Evolutionary conservation across 2,329 filamentous ascomycete species (phyloP).

Genomic region (Penicillium hesseltinei): DNA sequence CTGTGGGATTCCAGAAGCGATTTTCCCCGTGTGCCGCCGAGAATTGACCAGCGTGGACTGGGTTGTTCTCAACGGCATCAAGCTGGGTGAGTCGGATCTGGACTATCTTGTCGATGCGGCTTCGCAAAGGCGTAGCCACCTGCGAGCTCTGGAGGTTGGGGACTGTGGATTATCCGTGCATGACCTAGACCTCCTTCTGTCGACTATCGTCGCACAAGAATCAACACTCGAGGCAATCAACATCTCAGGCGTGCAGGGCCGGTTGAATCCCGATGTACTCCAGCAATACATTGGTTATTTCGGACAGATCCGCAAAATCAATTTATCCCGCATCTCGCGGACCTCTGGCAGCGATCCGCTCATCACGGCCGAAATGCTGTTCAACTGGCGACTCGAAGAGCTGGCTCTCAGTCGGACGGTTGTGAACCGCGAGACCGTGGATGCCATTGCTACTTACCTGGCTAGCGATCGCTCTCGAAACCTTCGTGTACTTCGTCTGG

Average conservation of each 20-base stretch:
- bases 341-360: constrained; percentile 63
- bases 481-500: constrained; percentile 61
- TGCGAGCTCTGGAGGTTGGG: constrained; percentile 66
- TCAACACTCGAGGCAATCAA: constrained; percentile 66
- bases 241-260: constrained; percentile 65
- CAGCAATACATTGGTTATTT: constrained; percentile 67
- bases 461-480: constrained; percentile 59
- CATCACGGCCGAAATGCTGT: constrained; percentile 63
- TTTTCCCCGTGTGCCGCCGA: constrained; percentile 66
- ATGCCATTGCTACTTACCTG: constrained; percentile 65
- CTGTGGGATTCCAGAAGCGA: constrained; percentile 67
- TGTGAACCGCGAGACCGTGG: constrained; percentile 62
- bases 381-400: constrained; percentile 67
- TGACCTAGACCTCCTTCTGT: constrained; percentile 58
- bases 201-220: constrained; percentile 63
- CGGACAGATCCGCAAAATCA: constrained; percentile 63
- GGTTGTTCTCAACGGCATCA: constrained; percentile 67
- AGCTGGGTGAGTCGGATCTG: constrained; percentile 68
- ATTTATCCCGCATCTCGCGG: constrained; percentile 63
- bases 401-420: constrained; percentile 63
- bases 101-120: constrained; percentile 67
- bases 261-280: constrained; percentile 63
- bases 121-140: constrained; percentile 61
- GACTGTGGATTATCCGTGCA: constrained; percentile 56
- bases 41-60: constrained; percentile 69